Percentiles rank a stretch among this genome's conserved stretches.
Evolutionary conservation across 768 basidiomycete species (phyloP).

Genomic region (Arthromyces matolae): DNA sequence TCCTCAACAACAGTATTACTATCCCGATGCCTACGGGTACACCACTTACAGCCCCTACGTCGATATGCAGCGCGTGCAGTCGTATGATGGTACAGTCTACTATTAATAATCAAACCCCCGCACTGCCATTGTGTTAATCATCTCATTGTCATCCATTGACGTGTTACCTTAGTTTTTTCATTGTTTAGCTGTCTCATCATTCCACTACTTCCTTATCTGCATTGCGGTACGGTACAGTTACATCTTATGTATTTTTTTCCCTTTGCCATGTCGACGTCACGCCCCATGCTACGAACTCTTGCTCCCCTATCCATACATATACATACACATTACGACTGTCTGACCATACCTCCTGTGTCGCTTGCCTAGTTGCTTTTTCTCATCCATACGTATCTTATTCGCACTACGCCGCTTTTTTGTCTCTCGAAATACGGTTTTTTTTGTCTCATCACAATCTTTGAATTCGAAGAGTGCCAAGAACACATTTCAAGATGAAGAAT

Average conservation of each 20-base stretch:
- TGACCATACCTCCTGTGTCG: conserved; percentile 4
- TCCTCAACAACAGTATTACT: conserved; percentile 63
- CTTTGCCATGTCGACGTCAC: conserved; percentile 8
- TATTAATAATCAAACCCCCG: conserved; percentile 41
- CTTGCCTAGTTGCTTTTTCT: neutral
- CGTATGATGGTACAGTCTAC: conserved; percentile 63
- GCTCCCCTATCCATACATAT: neutral
- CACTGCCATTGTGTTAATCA: neutral
- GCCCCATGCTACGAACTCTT: neutral
- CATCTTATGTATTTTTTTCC: conserved; percentile 8
- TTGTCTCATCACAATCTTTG: conserved; percentile 13
- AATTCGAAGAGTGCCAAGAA: no score
- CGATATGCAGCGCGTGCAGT: conserved; percentile 62
- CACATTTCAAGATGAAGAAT: no score
- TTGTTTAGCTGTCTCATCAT: neutral
- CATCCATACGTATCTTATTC: conserved; percentile 10
- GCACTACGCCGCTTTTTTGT: no score
- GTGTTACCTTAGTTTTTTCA: conserved; percentile 14
- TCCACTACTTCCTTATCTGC: conserved; percentile 2
- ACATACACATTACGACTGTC: neutral
- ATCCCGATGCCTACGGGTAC: conserved; percentile 66
- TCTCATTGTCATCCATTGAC: conserved; percentile 5
- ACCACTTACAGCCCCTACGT: conserved; percentile 49
- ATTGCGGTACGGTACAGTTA: conserved; percentile 13
- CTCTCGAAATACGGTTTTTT: no score